These are phyloP conservation scores for Citrullus amarus DNA, from an alignment of 306 rosid genomes.

Conservation along the genomic window DNA sequence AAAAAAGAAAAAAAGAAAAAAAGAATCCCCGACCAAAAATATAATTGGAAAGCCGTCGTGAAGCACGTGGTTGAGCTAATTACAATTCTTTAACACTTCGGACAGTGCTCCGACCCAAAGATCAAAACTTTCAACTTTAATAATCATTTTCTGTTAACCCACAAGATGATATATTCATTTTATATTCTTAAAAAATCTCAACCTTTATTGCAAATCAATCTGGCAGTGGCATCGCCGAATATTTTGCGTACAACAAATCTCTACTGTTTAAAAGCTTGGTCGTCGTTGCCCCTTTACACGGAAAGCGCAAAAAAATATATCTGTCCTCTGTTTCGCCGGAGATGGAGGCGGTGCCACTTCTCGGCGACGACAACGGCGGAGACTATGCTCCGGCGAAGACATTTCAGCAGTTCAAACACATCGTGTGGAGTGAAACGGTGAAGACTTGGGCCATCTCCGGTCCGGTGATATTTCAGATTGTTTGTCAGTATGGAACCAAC, in stretches of 20 bases:
- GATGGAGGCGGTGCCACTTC: conserved; percentile 4
- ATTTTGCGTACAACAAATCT: background rate
- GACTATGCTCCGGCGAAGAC: conserved; percentile 25
- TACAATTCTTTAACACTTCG: background rate
- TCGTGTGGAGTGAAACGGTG: conserved; percentile 26
- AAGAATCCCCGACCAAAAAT: too few relatives aligned
- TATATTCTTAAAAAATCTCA: background rate
- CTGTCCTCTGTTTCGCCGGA: background rate
- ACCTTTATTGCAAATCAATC: background rate
- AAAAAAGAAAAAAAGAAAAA: too few relatives aligned
- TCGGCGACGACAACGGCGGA: background rate
- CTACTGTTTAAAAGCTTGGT: background rate
- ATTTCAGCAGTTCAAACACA: conserved; percentile 3
- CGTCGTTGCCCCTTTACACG: background rate
- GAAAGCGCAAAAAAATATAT: background rate
- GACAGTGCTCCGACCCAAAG: background rate
- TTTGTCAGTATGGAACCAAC: conserved; percentile 38
- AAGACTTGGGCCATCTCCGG: conserved; percentile 31
- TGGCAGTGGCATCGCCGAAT: background rate
- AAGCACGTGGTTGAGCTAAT: background rate
- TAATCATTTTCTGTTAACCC: background rate
- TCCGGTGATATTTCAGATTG: conserved; percentile 31
- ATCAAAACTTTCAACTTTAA: background rate
- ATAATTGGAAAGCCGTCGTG: background rate
- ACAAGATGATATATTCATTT: background rate